phyloP scores from a whole-genome alignment of 768 basidiomycete genomes.

The Trametes elegans region DNA sequence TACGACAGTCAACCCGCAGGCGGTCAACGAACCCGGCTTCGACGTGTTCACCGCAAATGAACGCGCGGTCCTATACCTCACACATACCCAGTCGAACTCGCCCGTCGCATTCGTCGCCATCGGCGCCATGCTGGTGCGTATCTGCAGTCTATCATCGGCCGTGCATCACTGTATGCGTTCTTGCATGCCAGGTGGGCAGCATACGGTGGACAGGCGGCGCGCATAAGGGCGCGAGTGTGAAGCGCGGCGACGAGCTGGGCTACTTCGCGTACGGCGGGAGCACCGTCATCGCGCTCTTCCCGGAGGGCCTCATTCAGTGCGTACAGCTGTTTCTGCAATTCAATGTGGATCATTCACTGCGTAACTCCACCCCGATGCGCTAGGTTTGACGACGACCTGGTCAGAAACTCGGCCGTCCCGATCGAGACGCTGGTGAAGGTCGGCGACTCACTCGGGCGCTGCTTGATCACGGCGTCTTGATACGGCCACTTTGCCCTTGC shows the following conservation, averaged over 20 bases:
- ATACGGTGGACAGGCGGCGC: slow-evolving; percentile 62
- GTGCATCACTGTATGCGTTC: not conserved
- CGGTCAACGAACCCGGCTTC: slow-evolving; percentile 62
- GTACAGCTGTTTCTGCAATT: slow-evolving; percentile 23
- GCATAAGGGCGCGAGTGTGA: slow-evolving; percentile 46
- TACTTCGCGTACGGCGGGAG: slow-evolving; percentile 79
- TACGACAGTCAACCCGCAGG: slow-evolving; percentile 77
- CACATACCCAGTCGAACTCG: slow-evolving; percentile 42
- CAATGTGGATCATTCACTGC: not conserved
- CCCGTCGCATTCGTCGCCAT: slow-evolving; percentile 70
- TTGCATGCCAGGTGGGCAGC: slow-evolving; percentile 45
- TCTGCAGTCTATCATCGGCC: not conserved
- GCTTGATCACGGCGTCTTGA: not conserved
- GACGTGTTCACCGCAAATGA: slow-evolving; percentile 67
- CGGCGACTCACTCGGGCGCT: slow-evolving; percentile 11
- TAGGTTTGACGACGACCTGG: slow-evolving; percentile 62
- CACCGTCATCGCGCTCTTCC: slow-evolving; percentile 62
- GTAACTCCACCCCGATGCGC: too few relatives aligned
- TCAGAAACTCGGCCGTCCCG: slow-evolving; percentile 46
- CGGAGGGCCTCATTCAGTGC: slow-evolving; percentile 45
- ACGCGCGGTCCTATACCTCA: slow-evolving; percentile 54
- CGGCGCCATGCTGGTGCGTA: slow-evolving; percentile 67
- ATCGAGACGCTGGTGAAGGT: slow-evolving; percentile 73
- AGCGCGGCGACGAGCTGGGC: slow-evolving; percentile 66
- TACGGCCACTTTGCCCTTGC: too few relatives aligned